Evolutionary conservation across 2,329 filamentous ascomycete species (phyloP), one percentile per base, ranked within the genome.

Genomic region (Fusarium pseudocircinatum): DNA sequence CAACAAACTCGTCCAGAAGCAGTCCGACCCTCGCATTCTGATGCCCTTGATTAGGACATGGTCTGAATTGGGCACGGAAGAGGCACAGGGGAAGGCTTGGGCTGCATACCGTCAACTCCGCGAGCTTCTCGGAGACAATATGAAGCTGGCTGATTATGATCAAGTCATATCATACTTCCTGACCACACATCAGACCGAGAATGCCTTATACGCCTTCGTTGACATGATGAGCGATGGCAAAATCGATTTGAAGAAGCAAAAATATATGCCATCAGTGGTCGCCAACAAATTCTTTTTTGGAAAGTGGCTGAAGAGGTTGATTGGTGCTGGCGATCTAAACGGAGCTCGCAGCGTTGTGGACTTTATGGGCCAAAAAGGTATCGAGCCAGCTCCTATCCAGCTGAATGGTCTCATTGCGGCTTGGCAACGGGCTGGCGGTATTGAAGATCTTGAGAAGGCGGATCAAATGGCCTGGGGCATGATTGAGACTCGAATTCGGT

Each of bases 301-400:
- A 39, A 95, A 94, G 77, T 97, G 95, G 95, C 87, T 97, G 78
- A 96, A 96, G 81, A 90, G 93, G 56, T 88, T 97, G 14, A 93
- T 97, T 63, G 92, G 91, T 22, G 89, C 91, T 65, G 91, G 90
- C 5, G 89, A 94, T 72, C 83, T 93, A 20, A 88, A 93, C 63
- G 92, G 92, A 4, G 94, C 94, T 7, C 86, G 89, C 59, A 89
- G 90, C 67, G 93, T 97, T 14, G 85, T 96, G 34, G 88, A 92
- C 20, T 87, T 95, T 71, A 96, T 97, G 92, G 90, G 91, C 75
- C 85, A 88, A 59, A 89, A 88, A 75, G 90, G 90, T 4, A 88
- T 95, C 39, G 85, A 86, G 64, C 91, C 94, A 6, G 90, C 93
- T 44, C 85, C 93, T 4, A 91, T 93, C 58, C 93, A 97, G 73